Evolutionary conservation across 2,329 filamentous ascomycete species (phyloP).

Genomic region (Epichloe sylvatica): DNA sequence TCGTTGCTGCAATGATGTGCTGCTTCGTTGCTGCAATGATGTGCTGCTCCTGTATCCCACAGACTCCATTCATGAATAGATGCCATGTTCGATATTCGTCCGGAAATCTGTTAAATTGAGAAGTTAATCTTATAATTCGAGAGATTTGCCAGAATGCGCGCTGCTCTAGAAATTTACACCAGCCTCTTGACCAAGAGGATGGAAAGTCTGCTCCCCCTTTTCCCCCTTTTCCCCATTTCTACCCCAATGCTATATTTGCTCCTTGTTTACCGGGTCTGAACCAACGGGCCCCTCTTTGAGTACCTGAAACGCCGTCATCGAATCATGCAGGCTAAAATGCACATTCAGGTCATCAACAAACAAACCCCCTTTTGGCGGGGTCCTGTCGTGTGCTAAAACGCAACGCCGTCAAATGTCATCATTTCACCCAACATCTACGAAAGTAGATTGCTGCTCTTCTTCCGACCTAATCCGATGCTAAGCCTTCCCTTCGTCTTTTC

Average conservation of each 20-base stretch:
- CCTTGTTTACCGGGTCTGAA: neutral
- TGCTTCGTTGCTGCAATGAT: neutral
- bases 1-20: neutral
- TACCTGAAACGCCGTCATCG: neutral
- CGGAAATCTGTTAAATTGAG: too few relatives aligned
- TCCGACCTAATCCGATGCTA: conserved; percentile 51
- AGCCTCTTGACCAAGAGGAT: neutral
- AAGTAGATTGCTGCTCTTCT: conserved; percentile 47
- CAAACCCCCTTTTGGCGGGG: too few relatives aligned
- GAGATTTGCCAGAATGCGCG: neutral
- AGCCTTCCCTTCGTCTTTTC: conserved; percentile 50
- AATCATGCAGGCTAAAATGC: neutral
- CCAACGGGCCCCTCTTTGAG: neutral
- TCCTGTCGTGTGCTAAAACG: neutral
- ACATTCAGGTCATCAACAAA: neutral
- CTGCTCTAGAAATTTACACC: neutral
- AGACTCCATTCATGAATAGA: neutral
- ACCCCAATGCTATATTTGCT: neutral
- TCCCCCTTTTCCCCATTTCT: neutral
- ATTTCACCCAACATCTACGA: conserved; percentile 8
- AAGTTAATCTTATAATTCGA: too few relatives aligned
- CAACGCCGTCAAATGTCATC: conserved; percentile 6
- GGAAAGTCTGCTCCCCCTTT: neutral
- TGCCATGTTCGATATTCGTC: neutral
- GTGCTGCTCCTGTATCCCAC: neutral